Conservation (phyloP, 352 stramenopile genomes). For the Phytopythium mirpurense region DNA sequence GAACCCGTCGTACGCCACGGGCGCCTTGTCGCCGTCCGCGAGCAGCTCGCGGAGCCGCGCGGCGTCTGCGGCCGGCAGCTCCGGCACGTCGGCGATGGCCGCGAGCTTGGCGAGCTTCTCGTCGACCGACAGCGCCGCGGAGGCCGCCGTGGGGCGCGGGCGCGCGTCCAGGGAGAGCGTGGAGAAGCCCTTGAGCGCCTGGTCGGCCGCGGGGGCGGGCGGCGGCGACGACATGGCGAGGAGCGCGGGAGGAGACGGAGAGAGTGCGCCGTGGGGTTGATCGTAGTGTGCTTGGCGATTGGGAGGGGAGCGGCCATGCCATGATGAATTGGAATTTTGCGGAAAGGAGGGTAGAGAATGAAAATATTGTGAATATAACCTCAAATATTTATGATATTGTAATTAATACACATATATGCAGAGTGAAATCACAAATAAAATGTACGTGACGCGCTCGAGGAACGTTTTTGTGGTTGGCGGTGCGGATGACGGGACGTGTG, state of each 20-base stretch:
- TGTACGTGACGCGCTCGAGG: neutral
- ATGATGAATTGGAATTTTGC: no score
- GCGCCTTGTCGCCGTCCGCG: conserved; percentile 52
- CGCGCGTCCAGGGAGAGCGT: conserved; percentile 31
- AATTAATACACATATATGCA: no score
- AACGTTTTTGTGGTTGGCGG: conserved; percentile 2
- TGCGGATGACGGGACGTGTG: neutral
- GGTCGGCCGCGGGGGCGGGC: conserved; percentile 25
- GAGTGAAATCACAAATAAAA: no score
- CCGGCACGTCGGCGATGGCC: conserved; percentile 37
- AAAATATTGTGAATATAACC: no score
- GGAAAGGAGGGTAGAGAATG: no score
- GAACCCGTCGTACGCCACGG: conserved; percentile 97
- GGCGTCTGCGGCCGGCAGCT: conserved; percentile 37
- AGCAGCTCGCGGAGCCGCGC: conserved; percentile 80
- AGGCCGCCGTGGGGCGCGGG: conserved; percentile 14
- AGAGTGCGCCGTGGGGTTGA: neutral
- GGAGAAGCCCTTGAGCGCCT: conserved; percentile 48
- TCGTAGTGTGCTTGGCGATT: neutral
- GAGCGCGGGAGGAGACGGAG: neutral
- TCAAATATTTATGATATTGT: no score
- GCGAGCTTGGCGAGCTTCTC: conserved; percentile 60
- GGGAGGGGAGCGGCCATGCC: no score
- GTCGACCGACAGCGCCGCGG: conserved; percentile 41
- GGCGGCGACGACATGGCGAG: conserved; percentile 31